Conservation (phyloP, 192 early-diverging fungal genomes). For the Linnemannia elongata region DNA sequence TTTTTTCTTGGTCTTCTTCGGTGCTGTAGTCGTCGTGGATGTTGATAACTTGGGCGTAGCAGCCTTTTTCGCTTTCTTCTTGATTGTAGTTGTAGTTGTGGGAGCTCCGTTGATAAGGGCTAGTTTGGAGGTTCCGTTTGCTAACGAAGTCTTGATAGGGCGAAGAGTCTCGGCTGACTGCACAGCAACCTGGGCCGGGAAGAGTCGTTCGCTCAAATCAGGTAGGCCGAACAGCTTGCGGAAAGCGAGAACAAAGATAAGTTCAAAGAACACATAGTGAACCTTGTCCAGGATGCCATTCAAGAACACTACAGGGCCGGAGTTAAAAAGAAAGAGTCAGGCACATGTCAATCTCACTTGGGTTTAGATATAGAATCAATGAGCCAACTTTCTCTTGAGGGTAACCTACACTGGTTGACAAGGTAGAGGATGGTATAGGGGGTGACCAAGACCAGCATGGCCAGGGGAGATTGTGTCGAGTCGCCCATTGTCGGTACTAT, state of each 20-base stretch:
- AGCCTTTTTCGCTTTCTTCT: constrained; percentile 12
- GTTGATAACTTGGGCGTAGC: constrained; percentile 3
- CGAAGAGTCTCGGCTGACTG: constrained; percentile 12
- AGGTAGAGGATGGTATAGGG: constrained; percentile 55
- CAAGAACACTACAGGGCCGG: constrained; percentile 29
- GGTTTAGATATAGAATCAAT: neutral
- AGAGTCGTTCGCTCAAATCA: constrained; percentile 42
- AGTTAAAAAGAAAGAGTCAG: neutral
- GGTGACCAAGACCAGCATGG: constrained; percentile 56
- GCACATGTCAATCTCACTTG: neutral
- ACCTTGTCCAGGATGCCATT: constrained; percentile 44
- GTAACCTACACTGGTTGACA: constrained; percentile 37
- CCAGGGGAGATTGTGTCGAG: constrained; percentile 43
- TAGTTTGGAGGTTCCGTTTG: neutral
- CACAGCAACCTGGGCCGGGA: constrained; percentile 31
- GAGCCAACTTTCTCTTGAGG: too few species aligned
- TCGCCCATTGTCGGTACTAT: constrained; percentile 26
- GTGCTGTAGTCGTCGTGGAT: neutral
- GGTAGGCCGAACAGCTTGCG: constrained; percentile 48
- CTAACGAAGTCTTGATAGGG: constrained; percentile 19
- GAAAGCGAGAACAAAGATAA: constrained; percentile 57
- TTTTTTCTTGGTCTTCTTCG: constrained; percentile 3
- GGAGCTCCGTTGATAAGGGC: neutral
- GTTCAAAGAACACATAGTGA: constrained; percentile 57
- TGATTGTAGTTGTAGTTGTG: neutral